Percentiles rank a stretch among this genome's conserved stretches.
phyloP scores from a whole-genome alignment of 2,329 filamentous ascomycete genomes.

The Salinomyces thailandicus region DNA sequence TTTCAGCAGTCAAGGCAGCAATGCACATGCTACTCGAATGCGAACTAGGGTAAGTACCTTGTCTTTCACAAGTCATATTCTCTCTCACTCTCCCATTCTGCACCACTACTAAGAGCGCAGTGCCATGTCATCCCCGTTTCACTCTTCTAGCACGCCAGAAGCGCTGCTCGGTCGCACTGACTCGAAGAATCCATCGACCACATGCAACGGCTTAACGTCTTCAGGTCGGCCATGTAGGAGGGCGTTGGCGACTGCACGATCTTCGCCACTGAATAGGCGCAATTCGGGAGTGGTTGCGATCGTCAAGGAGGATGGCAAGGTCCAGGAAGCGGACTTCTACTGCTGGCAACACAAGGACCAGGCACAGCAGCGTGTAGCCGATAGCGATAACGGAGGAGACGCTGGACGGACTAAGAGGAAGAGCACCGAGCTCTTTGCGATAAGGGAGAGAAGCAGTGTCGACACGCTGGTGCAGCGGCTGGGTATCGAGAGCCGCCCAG shows the following conservation, averaged over 20 bases:
- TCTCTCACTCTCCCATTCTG: too few species aligned
- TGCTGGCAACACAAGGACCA: constrained; percentile 97
- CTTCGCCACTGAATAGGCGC: constrained; percentile 24
- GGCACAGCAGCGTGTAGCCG: constrained; percentile 36
- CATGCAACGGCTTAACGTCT: constrained; percentile 78
- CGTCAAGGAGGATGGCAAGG: constrained; percentile 42
- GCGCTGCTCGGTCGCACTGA: constrained; percentile 66
- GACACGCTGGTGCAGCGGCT: constrained; percentile 77
- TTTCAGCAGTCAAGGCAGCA: too few species aligned
- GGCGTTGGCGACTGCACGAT: constrained; percentile 44
- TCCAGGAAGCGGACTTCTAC: constrained; percentile 53
- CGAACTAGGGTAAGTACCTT: too few species aligned
- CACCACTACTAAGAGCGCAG: too few species aligned
- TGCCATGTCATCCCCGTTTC: background rate
- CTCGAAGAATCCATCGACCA: constrained; percentile 71
- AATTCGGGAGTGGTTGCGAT: constrained; percentile 30
- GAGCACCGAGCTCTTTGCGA: constrained; percentile 41
- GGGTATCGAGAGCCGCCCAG: constrained; percentile 34
- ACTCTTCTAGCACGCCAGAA: constrained; percentile 58
- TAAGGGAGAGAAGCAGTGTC: constrained; percentile 62
- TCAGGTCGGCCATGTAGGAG: constrained; percentile 76
- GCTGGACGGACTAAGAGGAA: constrained; percentile 6
- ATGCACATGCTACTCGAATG: too few species aligned
- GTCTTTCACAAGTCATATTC: too few species aligned
- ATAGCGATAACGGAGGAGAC: constrained; percentile 3